Conservation (phyloP, 75 land plant genomes). For the Pinus tabuliformis region DNA sequence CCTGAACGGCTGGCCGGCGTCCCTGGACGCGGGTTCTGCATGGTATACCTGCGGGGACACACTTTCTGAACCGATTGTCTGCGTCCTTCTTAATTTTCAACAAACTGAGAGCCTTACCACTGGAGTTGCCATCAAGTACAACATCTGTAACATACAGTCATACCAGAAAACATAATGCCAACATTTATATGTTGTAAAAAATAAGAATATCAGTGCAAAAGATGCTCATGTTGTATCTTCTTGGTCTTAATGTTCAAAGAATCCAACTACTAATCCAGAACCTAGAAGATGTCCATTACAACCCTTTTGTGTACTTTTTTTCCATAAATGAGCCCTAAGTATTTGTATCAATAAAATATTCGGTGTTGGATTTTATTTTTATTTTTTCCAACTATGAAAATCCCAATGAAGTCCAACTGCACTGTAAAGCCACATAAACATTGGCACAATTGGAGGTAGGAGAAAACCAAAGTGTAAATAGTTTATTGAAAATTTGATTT, state of each 20-base stretch:
- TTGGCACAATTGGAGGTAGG: conserved; percentile 97
- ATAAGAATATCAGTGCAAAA: conserved; percentile 95
- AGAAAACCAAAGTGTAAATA: conserved; percentile 98
- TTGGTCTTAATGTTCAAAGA: conserved; percentile 96
- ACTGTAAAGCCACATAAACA: conserved; percentile 99
- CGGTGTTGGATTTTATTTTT: conserved; percentile 76
- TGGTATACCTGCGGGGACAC: no score
- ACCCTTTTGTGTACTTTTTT: conserved; percentile 97
- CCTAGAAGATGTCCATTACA: conserved; percentile 99
- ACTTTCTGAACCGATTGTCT: no score
- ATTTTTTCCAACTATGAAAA: conserved; percentile 85
- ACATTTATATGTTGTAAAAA: conserved; percentile 96
- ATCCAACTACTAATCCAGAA: conserved; percentile 95
- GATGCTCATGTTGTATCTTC: conserved; percentile 99
- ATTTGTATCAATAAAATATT: conserved; percentile 97
- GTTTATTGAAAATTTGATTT: conserved; percentile 94
- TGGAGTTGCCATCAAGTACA: no score
- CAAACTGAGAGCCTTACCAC: no score
- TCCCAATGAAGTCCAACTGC: conserved; percentile 92
- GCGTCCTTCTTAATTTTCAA: no score
- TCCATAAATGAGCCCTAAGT: conserved; percentile 97
- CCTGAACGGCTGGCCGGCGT: no score
- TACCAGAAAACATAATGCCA: no score
- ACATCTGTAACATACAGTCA: no score
- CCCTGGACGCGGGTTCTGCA: no score